phyloP scores from a whole-genome alignment of 2,329 filamentous ascomycete species.

The Exophiala mesophila region DNA sequence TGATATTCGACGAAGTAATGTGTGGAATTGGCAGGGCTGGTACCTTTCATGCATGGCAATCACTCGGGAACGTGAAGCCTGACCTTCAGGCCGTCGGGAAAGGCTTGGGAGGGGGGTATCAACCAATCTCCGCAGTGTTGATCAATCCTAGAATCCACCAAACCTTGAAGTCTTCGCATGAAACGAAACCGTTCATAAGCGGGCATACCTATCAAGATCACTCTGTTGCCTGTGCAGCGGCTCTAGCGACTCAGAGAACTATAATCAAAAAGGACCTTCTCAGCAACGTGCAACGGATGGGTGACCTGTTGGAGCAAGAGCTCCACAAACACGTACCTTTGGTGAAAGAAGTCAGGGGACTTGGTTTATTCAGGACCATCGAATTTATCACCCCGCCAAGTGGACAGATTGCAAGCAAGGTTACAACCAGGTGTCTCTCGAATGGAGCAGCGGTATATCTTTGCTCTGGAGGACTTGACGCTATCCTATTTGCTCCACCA shows the following conservation, averaged over 20 bases:
- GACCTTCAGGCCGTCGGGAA: conserved; percentile 59
- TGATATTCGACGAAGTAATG: conserved; percentile 65
- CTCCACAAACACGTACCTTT: too few relatives aligned
- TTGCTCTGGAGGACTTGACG: conserved; percentile 47
- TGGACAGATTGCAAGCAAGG: too few relatives aligned
- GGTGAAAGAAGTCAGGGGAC: too few relatives aligned
- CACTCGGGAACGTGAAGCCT: conserved; percentile 39
- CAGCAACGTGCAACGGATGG: too few relatives aligned
- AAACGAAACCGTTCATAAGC: conserved; percentile 41
- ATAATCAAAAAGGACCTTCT: too few relatives aligned
- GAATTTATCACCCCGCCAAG: too few relatives aligned
- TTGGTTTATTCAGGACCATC: too few relatives aligned
- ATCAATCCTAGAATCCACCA: conserved; percentile 46
- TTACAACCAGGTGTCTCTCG: too few relatives aligned
- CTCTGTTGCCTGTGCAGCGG: conserved; percentile 54
- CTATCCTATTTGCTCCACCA: conserved; percentile 49
- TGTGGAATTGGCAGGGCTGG: conserved; percentile 53
- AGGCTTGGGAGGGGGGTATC: conserved; percentile 53
- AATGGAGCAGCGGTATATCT: too few relatives aligned
- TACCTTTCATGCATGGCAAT: conserved; percentile 52
- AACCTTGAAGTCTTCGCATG: conserved; percentile 43
- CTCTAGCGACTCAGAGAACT: too few relatives aligned
- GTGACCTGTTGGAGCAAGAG: too few relatives aligned
- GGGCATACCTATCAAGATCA: conserved; percentile 56
- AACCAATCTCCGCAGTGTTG: conserved; percentile 51